Evolutionary conservation across 768 basidiomycete species (phyloP), one percentile per base, ranked within the genome.

Genomic region (Kwoniella shandongensis): DNA sequence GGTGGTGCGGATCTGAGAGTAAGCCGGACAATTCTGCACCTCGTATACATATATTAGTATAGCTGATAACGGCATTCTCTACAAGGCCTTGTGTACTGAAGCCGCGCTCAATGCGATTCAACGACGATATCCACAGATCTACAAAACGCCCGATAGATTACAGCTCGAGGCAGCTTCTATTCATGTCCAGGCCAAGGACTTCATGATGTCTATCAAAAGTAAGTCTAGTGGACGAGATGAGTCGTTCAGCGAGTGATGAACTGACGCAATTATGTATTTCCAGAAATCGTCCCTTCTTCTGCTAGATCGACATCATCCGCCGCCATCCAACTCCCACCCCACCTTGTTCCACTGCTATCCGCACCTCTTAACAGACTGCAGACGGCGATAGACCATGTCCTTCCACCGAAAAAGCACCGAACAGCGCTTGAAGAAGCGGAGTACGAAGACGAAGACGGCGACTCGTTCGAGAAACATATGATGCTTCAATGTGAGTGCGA

Each of bases 161-260:
- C 71, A 91, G 46, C 80, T 98, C 52, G 84, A 89, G 62, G 88
- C 93, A 6, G 88, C 89, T 67, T 85, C 86, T 1, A 96, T 98
- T 61, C 81, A 81, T 29, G 85, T 97, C 17, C 84, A 86, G 30
- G 80, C 96, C 47, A 81, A 89, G 38, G 96, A 99, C 74, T 99
- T 99, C 72, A 91, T 97, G 91, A 88, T 94, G 67, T 90, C 94
- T 1, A 85, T 96, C 54, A 91, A 96, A 77, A 94, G 94, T 96
- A 67, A 50, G 86, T 79, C 26, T 17, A 32, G 36, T 29, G 27
- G 10, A 48, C 25, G 20, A 40, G 15, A 26, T 39, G 3, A 6
- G 7, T 51, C 5, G 12, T 36, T 46, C 23, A 25, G 8, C n/a
- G 18, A 3, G 27, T 49, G 23, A 38, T 15, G 18, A n/a, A n/a